phyloP scores from a whole-genome alignment of 495 filamentous ascomycete species.

The Rostrohypoxylon terebratum region DNA sequence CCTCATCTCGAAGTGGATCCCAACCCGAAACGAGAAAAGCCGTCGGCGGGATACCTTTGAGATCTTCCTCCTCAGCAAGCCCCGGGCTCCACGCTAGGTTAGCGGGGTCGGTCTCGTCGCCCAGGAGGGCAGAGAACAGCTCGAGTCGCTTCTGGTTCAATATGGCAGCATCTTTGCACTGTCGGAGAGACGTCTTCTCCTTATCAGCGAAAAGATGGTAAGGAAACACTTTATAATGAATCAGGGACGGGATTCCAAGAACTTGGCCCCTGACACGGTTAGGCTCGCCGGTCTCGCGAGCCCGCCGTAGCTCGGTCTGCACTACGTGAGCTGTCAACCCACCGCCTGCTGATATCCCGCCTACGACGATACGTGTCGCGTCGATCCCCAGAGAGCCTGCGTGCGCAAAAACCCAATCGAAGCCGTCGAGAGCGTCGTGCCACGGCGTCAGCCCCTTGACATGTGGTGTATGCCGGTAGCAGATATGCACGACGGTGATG shows the following conservation, averaged over 20 bases:
- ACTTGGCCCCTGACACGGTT: constrained; percentile 57
- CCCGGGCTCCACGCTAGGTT: constrained; percentile 57
- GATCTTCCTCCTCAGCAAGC: constrained; percentile 55
- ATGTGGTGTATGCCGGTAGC: constrained; percentile 63
- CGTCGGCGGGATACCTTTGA: constrained; percentile 56
- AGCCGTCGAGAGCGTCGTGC: constrained; percentile 62
- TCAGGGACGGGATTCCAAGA: constrained; percentile 58
- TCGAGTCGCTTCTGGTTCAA: constrained; percentile 50
- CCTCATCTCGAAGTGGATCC: constrained; percentile 63
- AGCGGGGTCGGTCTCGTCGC: constrained; percentile 37
- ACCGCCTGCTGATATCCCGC: constrained; percentile 62
- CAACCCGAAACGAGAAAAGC: constrained; percentile 60
- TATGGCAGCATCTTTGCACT: constrained; percentile 57
- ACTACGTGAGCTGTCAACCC: constrained; percentile 58
- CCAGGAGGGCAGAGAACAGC: constrained; percentile 53
- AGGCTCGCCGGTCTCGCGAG: constrained; percentile 41
- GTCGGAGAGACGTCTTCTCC: constrained; percentile 53
- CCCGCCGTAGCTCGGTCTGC: constrained; percentile 48
- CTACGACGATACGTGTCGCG: constrained; percentile 55
- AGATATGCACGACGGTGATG: constrained; percentile 58
- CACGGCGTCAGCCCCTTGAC: constrained; percentile 56
- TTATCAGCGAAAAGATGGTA: constrained; percentile 51
- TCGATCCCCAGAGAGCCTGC: constrained; percentile 51
- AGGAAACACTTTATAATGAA: constrained; percentile 53
- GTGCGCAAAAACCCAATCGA: constrained; percentile 59